A percentile compares a stretch with the other conserved stretches of the same genome.
phyloP scores from a whole-genome alignment of 441 rosid species.

The Mallotus japonicus region DNA sequence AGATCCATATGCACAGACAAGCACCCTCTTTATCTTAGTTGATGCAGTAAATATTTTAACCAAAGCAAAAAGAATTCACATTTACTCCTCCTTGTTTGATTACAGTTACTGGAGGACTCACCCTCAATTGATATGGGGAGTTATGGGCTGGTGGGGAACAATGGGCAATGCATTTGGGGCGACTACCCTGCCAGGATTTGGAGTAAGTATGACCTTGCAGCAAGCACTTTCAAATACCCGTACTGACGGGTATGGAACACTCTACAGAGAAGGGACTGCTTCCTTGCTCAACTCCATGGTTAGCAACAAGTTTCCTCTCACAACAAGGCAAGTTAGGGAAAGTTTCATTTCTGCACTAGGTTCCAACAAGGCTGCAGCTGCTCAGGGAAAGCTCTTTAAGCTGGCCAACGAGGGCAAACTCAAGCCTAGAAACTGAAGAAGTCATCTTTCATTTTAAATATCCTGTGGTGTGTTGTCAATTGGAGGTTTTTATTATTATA shows the following conservation, averaged over 20 bases:
- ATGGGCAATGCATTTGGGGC: constrained; percentile 31
- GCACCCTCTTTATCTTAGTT: not conserved
- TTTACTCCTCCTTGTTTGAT: not conserved
- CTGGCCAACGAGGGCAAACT: constrained; percentile 33
- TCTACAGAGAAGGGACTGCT: constrained; percentile 40
- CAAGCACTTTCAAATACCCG: constrained; percentile 34
- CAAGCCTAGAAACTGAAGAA: constrained; percentile 17
- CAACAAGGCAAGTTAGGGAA: constrained; percentile 32
- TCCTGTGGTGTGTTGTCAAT: not conserved
- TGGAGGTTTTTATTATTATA: not conserved
- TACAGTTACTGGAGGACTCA: constrained; percentile 38
- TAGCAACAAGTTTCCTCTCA: constrained; percentile 25
- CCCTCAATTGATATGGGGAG: constrained; percentile 28
- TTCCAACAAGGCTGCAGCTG: constrained; percentile 29
- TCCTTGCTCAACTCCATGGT: constrained; percentile 38
- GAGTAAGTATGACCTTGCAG: constrained; percentile 24
- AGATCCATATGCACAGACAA: too few relatives aligned
- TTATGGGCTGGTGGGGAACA: constrained; percentile 37
- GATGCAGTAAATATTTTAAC: not conserved
- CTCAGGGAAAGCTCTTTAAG: constrained; percentile 33
- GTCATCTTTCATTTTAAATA: not conserved
- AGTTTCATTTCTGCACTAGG: constrained; percentile 24
- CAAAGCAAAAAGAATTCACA: not conserved
- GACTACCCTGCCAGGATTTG: constrained; percentile 24
- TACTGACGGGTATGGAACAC: constrained; percentile 32